phyloP scores from a whole-genome alignment of 805 yeast genomes.

The Metschnikowia drakensbergensis region DNA sequence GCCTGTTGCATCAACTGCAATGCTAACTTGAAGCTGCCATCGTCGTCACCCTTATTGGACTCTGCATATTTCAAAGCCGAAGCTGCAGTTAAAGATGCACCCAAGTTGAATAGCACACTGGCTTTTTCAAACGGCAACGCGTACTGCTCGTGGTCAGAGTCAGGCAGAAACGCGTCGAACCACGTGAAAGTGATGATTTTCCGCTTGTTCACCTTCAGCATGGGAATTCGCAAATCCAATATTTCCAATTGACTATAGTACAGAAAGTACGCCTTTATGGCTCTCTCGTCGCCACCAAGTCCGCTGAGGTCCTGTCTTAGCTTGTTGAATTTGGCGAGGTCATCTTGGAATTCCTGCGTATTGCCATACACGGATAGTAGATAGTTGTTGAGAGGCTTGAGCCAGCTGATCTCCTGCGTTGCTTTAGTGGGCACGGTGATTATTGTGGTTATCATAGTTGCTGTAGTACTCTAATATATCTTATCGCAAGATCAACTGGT shows the following conservation, averaged over 20 bases:
- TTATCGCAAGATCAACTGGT: neutral
- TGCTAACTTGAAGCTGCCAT: slow-evolving; percentile 52
- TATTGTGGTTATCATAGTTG: slow-evolving; percentile 20
- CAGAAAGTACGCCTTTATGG: slow-evolving; percentile 54
- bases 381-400: slow-evolving; percentile 53
- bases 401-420: slow-evolving; percentile 65
- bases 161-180: slow-evolving; percentile 64
- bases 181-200: slow-evolving; percentile 63
- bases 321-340: slow-evolving; percentile 50
- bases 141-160: slow-evolving; percentile 56
- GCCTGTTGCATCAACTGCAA: slow-evolving; percentile 65
- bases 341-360: slow-evolving; percentile 53
- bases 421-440: slow-evolving; percentile 30
- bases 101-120: slow-evolving; percentile 73
- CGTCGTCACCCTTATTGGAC: slow-evolving; percentile 27
- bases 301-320: slow-evolving; percentile 59
- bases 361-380: slow-evolving; percentile 61
- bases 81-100: slow-evolving; percentile 52
- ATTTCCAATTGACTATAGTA: slow-evolving; percentile 83
- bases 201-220: slow-evolving; percentile 44
- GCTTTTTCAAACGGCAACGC: slow-evolving; percentile 91
- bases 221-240: slow-evolving; percentile 71
- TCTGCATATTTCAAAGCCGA: slow-evolving; percentile 36
- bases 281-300: slow-evolving; percentile 37
- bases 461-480: neutral